Conservation (phyloP, 1,284 basidiomycete genomes). For the Cystobasidium slooffiae region DNA sequence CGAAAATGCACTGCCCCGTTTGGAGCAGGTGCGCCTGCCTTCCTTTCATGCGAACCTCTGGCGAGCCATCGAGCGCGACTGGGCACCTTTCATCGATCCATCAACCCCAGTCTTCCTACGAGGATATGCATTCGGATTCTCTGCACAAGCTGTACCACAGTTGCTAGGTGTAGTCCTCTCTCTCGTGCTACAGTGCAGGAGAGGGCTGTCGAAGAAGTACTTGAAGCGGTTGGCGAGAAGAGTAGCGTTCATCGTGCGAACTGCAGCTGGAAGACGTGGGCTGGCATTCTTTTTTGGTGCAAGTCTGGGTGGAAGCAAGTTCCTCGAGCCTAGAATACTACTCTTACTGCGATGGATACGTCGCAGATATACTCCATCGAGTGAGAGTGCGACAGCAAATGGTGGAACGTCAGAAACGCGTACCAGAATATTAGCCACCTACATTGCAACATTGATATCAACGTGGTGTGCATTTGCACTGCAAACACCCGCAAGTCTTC, state of each 20-base stretch:
- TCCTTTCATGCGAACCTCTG: slow-evolving; percentile 29
- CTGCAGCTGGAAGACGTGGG: slow-evolving; percentile 18
- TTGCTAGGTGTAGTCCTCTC: slow-evolving; percentile 42
- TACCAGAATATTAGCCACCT: slow-evolving; percentile 44
- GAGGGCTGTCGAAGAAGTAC: slow-evolving; percentile 20
- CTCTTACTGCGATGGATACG: slow-evolving; percentile 21
- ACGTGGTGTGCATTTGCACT: slow-evolving; percentile 47
- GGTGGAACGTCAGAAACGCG: neutral
- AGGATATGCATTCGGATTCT: slow-evolving; percentile 45
- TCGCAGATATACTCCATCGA: neutral
- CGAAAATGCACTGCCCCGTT: neutral
- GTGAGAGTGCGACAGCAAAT: neutral
- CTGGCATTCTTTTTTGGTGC: slow-evolving; percentile 46
- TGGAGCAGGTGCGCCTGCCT: slow-evolving; percentile 28
- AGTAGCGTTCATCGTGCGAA: slow-evolving; percentile 11
- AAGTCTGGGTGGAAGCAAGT: slow-evolving; percentile 47
- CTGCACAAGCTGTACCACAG: slow-evolving; percentile 34
- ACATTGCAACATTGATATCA: slow-evolving; percentile 40
- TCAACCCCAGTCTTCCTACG: slow-evolving; percentile 47
- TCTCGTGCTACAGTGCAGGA: slow-evolving; percentile 20
- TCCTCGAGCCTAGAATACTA: slow-evolving; percentile 44
- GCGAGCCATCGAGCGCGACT: slow-evolving; percentile 31
- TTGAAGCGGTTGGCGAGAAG: slow-evolving; percentile 4
- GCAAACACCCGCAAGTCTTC: slow-evolving; percentile 32
- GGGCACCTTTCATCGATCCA: slow-evolving; percentile 35